Evolutionary conservation across 2,329 filamentous ascomycete species (phyloP), one percentile per base, ranked within the genome.

Genomic region (Helotiales sp.): DNA sequence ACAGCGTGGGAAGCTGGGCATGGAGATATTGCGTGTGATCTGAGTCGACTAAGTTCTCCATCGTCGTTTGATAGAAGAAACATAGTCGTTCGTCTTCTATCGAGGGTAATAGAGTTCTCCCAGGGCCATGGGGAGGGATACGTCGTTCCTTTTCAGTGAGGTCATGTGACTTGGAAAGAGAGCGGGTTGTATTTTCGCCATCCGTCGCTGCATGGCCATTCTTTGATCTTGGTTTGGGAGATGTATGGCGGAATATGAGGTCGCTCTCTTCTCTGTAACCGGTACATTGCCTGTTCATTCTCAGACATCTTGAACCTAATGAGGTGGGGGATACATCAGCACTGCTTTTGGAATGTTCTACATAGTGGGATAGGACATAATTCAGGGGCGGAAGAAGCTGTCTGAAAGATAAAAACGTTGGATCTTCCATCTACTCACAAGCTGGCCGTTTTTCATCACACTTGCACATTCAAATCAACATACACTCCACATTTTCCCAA

Each of bases 11-110:
- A 20, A 71, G 64, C 24, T 68, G 67, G 6, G 61, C 30, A 47
- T 71, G 69, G 24, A 71, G 61, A 43, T 65, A 71, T 37, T 54
- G 64, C 52, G 63, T 30, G 20, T 58, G 69, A 26, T 71, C 69
- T n/a, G 58, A 49, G 11, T 63, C 62, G 22, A 45, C 13, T 34
- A 67, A n/a, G 17, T 47, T 60, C 10, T 50, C 47, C 17, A 71
- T 32, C 8, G 52, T 66, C 43, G 22, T 40, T 28, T 65, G 30
- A 26, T 71, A 71, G 40, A 67, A 71, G 47, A 59, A 66, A 34
- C 61, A 66, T 24, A 71, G 17, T 3, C 26, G 24, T 17, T 22
- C 40, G 22, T 68, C 57, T 8, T 66, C 63, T 45, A 50, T 11
- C 34, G 66, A 67, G 15, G 59, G 65, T 3, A 58, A 30, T 26